Base-by-base conservation (phyloP, 805 yeast species). In the Saccharomycopsis fibuligera region DNA sequence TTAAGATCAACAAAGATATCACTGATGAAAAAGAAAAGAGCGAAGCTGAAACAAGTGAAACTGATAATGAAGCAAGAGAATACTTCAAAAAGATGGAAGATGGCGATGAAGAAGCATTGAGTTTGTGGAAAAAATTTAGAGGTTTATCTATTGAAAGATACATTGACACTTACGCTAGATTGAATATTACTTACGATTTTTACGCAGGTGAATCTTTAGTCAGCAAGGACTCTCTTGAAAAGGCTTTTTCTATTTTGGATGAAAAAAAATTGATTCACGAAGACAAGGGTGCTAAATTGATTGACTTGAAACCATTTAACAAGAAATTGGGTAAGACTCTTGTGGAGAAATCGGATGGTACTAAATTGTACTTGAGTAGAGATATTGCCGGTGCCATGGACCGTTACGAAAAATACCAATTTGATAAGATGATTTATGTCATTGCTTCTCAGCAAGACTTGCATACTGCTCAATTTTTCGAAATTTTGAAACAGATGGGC, bases 121-220 rank as follows among this genome's bases (percentile, higher is more conserved):
- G 67, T 22, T 69, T 88, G 49, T 93, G 98, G 98, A 71, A 74
- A 57, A 81, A 79, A 65, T 89, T 93, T 75, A 83, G 99, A 68
- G 90, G 81, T n/a, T 72, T 89, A 55, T 86, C 96, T 33, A 93
- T 93, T 63, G 85, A 77, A 49, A 86, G 78, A 67, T 93, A 93
- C 68, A 76, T 84, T 61, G 78, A 75, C 46, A 93, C 97, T 8
- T 93, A 93, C 67, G 89, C 88, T 54, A 84, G 98, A 64, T 77
- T 93, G 60, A 93, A 93, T 68, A 93, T 93, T 60, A 67, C 76
- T 55, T 93, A 84, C 65, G 96, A 93, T 62, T 74, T 73, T 41
- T 93, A 93, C 67, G 86, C 96, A 3, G 99, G 99, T 56, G 99
- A 93, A 68, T 90, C 98, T 23, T 96, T 87, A 69, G 96, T 91